Conservation (phyloP, 129 eudicot species). For the Gnaphalium uliginosum region DNA sequence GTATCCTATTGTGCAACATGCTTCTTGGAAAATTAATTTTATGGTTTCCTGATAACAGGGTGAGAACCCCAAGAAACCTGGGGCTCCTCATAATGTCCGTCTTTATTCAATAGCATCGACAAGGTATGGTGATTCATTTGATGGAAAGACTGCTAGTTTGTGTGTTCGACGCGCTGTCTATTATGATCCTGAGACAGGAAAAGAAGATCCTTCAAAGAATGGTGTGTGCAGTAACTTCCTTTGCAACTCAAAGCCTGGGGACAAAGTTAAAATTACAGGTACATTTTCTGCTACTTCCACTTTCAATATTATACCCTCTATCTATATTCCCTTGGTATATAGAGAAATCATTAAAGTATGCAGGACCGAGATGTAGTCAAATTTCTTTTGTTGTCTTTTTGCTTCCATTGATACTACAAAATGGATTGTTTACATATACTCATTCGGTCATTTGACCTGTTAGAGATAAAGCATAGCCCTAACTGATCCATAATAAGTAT, state of each 20-base stretch:
- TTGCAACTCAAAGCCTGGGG: constrained; percentile 96
- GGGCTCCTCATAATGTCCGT: constrained; percentile 86
- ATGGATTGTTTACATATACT: too few species aligned
- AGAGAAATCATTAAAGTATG: too few species aligned
- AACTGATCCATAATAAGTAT: background rate
- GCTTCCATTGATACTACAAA: too few species aligned
- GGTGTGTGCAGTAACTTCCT: constrained; percentile 95
- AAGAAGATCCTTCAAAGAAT: constrained; percentile 89
- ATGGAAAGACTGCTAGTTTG: constrained; percentile 92
- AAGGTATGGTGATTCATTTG: constrained; percentile 88
- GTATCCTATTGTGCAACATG: background rate
- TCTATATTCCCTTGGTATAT: too few species aligned
- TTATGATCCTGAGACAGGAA: constrained; percentile 93
- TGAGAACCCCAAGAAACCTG: constrained; percentile 96
- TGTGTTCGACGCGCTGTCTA: constrained; percentile 96
- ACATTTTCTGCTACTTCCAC: background rate
- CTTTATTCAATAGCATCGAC: constrained; percentile 97
- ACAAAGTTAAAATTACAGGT: constrained; percentile 88
- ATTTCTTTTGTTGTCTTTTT: too few species aligned
- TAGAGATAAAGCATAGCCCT: background rate
- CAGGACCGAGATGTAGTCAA: too few species aligned
- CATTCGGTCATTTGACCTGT: too few species aligned
- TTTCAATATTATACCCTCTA: background rate
- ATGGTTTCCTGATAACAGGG: constrained; percentile 48
- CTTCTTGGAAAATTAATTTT: background rate